Conservation (phyloP, 2,329 filamentous ascomycete genomes). For the Scytalidium sp. region DNA sequence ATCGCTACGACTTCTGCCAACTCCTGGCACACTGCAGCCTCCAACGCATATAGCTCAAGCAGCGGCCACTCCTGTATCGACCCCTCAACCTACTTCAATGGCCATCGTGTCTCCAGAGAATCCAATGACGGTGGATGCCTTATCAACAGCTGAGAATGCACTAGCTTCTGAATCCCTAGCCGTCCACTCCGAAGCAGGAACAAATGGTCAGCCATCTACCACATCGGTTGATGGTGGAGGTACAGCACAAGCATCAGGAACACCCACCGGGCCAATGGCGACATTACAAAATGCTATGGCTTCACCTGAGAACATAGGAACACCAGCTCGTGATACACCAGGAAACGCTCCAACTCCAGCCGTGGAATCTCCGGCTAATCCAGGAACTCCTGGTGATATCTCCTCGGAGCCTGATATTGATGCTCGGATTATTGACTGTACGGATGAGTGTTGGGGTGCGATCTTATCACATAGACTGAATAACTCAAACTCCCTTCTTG, state of each 20-base stretch:
- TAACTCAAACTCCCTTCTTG: slow-evolving; percentile 53
- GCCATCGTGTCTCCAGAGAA: slow-evolving; percentile 57
- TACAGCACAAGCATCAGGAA: neutral
- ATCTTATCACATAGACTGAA: slow-evolving; percentile 65
- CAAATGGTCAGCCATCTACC: neutral
- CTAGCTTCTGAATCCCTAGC: slow-evolving; percentile 13
- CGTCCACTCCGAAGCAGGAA: neutral
- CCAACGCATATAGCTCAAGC: slow-evolving; percentile 36
- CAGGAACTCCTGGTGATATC: slow-evolving; percentile 34
- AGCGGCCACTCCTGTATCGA: slow-evolving; percentile 63
- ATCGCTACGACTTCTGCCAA: slow-evolving; percentile 59
- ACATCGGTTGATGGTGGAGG: neutral
- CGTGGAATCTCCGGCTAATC: slow-evolving; percentile 16
- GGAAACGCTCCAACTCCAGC: slow-evolving; percentile 34
- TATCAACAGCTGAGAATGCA: slow-evolving; percentile 13
- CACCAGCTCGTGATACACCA: slow-evolving; percentile 8
- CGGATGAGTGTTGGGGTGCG: slow-evolving; percentile 75
- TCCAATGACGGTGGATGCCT: slow-evolving; percentile 27
- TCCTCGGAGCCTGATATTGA: slow-evolving; percentile 58
- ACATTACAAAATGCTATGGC: neutral
- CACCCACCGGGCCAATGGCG: neutral
- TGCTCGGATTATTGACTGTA: slow-evolving; percentile 66
- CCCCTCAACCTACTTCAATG: slow-evolving; percentile 50
- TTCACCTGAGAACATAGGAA: neutral
- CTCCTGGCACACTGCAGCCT: slow-evolving; percentile 44